Evolutionary conservation across 768 basidiomycete species (phyloP).

Genomic region (Tulasnella sp.): DNA sequence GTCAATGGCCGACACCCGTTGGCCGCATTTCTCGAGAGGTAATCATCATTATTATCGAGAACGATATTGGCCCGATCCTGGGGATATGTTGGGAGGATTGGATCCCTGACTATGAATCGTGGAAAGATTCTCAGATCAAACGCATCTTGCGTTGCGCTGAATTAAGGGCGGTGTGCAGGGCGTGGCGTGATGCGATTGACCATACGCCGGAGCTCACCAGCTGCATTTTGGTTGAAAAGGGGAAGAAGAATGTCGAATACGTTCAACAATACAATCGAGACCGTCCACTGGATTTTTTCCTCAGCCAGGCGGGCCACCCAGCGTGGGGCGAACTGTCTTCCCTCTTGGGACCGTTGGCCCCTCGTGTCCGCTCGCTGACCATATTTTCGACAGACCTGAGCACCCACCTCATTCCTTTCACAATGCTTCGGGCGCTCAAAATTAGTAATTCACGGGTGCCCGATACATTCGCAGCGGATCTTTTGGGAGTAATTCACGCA

Average conservation of each 20-base stretch:
- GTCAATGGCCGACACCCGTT: background rate
- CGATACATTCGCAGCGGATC: background rate
- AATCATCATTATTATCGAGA: background rate
- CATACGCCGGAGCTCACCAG: background rate
- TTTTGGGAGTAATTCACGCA: background rate
- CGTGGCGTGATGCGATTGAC: background rate
- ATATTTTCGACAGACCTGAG: background rate
- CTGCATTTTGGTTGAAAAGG: background rate
- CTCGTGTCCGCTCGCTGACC: background rate
- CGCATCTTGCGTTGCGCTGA: background rate
- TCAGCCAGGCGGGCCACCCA: background rate
- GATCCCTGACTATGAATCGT: background rate
- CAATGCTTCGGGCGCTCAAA: background rate
- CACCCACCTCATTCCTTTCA: background rate
- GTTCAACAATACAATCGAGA: background rate
- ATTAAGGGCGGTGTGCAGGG: background rate
- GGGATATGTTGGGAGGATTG: background rate
- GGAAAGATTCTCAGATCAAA: too few species aligned
- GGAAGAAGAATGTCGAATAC: background rate
- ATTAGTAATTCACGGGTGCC: background rate
- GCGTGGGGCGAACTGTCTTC: background rate
- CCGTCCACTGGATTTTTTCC: background rate
- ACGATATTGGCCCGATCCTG: background rate
- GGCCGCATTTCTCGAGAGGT: background rate
- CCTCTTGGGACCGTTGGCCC: background rate